Evolutionary conservation across 352 stramenopile species (phyloP), one percentile per base, ranked within the genome.

Genomic region (Phytopythium delawarense): DNA sequence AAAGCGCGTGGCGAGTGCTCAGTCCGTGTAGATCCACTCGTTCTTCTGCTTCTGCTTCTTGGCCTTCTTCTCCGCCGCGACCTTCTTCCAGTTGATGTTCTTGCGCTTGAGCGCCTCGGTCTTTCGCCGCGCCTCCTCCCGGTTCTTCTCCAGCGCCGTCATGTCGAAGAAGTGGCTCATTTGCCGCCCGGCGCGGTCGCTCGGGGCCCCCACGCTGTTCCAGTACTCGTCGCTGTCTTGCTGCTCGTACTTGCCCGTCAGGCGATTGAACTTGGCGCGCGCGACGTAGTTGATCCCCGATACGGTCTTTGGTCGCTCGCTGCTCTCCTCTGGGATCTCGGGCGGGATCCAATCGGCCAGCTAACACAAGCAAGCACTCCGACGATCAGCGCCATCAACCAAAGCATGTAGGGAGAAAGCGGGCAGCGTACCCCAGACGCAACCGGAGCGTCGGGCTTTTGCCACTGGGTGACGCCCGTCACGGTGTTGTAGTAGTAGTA

Each of bases 161-260:
- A 93, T 73, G 71, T 96, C 79, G 46, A 96, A 96, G 53, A 94
- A 96, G 66, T 92, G 81, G 62, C 81, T 88, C 85, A 96, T 92
- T 66, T 95, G 86, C 0, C 87, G 82, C 2, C 84, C 85, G 23
- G 76, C 87, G 25, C 84, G 78, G 70, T 96, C 88, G 11, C 67
- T 12, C n/a, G 84, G 79, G 2, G 88, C 68, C 8, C 82, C 79
- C 11, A 69, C 67, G 20, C 67, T 71, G 63, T 87, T 67, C 74
- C 81, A 93, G 63, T 94, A 88, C 1, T 87, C 79, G 18, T 86
- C 74, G 20, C 75, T 81, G 8, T 73, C 81, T 6, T 87, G 69
- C 48, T 91, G 75, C 50, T 91, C 81, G 54, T 89, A 91, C 39
- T 87, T 88, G 48, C 81, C 82, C 6, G 77, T 88, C 56, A 94